Conservation (phyloP, 1,139 yeast species). For the Suhomyces bokatorum region DNA sequence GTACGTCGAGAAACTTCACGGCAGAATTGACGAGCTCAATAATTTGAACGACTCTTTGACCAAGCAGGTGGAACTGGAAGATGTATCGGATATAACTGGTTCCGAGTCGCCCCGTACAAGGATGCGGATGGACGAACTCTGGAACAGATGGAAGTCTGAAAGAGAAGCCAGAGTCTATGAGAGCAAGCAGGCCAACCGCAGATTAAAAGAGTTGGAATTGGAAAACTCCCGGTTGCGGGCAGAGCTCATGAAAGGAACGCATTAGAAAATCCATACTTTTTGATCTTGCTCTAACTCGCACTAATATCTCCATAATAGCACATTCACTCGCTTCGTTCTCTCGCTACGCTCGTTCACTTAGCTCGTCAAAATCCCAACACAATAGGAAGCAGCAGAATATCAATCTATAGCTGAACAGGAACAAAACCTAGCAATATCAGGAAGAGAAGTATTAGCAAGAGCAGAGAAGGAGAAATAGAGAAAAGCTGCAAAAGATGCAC, state of each 20-base stretch:
- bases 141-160: slow-evolving; percentile 67
- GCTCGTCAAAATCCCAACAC: neutral
- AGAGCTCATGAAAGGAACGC: slow-evolving; percentile 13
- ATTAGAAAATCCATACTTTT: too few relatives aligned
- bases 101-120: slow-evolving; percentile 37
- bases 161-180: slow-evolving; percentile 68
- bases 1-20: slow-evolving; percentile 31
- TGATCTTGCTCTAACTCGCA: too few relatives aligned
- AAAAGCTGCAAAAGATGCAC: too few relatives aligned
- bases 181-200: slow-evolving; percentile 51
- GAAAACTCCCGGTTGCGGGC: slow-evolving; percentile 51
- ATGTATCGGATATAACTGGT: slow-evolving; percentile 13
- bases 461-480: too few relatives aligned
- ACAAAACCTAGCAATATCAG: too few relatives aligned
- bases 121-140: slow-evolving; percentile 60
- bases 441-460: too few relatives aligned
- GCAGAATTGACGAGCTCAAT: slow-evolving; percentile 34
- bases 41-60: slow-evolving; percentile 26
- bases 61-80: slow-evolving; percentile 21
- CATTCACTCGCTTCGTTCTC: too few relatives aligned
- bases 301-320: too few relatives aligned
- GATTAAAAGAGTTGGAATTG: slow-evolving; percentile 54
- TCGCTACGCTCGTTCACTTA: too few relatives aligned
- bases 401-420: too few relatives aligned
- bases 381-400: too few relatives aligned